Conservation (phyloP, 2,329 filamentous ascomycete genomes). For the Hypoxylon sp. region DNA sequence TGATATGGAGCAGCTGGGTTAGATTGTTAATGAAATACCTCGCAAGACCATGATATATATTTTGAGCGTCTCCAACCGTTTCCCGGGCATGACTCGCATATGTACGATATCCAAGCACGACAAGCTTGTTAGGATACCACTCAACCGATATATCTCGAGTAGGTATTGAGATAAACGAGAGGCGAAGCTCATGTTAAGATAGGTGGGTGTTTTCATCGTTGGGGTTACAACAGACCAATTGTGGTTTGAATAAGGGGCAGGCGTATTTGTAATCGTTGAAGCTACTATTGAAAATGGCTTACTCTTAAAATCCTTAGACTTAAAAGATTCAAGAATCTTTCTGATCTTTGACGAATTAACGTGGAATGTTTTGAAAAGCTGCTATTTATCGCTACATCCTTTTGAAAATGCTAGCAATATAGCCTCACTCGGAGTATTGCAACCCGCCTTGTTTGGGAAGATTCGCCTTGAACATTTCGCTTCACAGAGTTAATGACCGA, state of each 20-base stretch:
- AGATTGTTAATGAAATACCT: constrained; percentile 1
- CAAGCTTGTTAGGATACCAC: neutral
- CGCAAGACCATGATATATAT: constrained; percentile 3
- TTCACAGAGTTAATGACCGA: neutral
- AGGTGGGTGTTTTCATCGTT: neutral
- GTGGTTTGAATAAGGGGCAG: neutral
- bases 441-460: neutral
- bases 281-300: neutral
- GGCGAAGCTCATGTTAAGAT: neutral
- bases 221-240: neutral
- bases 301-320: neutral
- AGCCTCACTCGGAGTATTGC: neutral
- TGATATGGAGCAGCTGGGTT: constrained; percentile 6
- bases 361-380: too few relatives aligned
- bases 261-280: neutral
- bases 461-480: neutral
- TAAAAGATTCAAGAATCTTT: too few relatives aligned
- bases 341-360: too few relatives aligned
- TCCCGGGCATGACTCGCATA: neutral
- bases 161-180: neutral
- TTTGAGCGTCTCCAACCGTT: neutral
- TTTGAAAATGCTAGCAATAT: neutral
- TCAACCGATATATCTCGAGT: neutral
- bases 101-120: neutral
- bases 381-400: neutral